Evolutionary conservation across 345 rosid genomes (phyloP).

Genomic region (Populus tremula): DNA sequence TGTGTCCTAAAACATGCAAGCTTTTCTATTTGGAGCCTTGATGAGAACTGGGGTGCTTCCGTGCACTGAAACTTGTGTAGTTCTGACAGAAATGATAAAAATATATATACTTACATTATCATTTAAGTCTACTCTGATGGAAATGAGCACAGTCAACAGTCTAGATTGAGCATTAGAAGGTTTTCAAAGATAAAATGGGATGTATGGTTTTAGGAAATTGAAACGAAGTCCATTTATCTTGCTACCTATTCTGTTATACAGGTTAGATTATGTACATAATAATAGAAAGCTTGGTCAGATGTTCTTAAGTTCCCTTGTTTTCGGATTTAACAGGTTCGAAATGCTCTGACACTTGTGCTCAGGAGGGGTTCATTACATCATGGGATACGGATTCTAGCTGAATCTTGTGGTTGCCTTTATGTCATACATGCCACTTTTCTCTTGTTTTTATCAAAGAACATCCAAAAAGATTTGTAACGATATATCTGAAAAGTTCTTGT

Average conservation of each 20-base stretch:
- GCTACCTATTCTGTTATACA: neutral
- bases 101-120: neutral
- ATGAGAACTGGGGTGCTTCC: neutral
- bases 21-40: neutral
- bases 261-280: neutral
- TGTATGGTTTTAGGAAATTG: neutral
- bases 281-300: neutral
- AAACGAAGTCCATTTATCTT: neutral
- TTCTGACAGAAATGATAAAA: neutral
- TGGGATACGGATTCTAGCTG: conserved; percentile 21
- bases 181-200: too few relatives aligned
- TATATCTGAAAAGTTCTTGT: neutral
- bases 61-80: neutral
- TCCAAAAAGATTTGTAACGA: neutral
- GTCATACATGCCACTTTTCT: neutral
- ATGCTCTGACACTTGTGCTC: conserved; percentile 19
- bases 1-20: neutral
- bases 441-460: neutral
- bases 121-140: neutral
- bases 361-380: conserved; percentile 3
- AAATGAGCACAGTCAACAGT: neutral
- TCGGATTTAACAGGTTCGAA: conserved; percentile 25
- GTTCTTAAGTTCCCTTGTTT: neutral
- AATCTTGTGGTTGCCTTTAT: neutral
- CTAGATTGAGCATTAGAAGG: neutral